Base-by-base conservation (phyloP, 768 basidiomycete species). In the Russula earlei region DNA sequence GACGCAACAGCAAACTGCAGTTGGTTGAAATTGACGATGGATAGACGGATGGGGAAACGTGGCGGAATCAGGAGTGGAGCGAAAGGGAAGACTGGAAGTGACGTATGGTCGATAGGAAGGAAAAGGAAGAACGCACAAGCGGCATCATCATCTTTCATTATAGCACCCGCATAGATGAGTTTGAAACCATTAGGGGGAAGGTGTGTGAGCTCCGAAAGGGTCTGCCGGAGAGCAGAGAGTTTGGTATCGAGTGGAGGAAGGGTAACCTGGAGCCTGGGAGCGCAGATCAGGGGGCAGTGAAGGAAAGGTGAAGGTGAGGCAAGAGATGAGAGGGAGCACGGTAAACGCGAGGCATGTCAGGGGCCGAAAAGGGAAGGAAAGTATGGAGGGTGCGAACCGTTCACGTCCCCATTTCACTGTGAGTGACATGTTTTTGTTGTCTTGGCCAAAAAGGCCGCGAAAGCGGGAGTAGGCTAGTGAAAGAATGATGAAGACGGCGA, bases 101-200 rank as follows among this genome's bases (percentile, higher is more conserved):
- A 56, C 49, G 41, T 44, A 49, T 37, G 33, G 52, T 47, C 43
- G 48, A 52, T 19, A 46, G 42, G 40, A 36, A 37, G 34, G 67
- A 78, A 52, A 17, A 46, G 42, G 40, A 36, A 37, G 34, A 66
- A 78, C 72, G 62, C 60, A 87, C 84, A 71, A 44, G 84, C 78
- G 8, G 81, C 78, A 55, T 71, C 67, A 67, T 92, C 84, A 67
- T 95, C 91, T 62, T 84, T 86, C 79, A 97, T 86, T 68, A 96
- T 80, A 1, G 90, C 92, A 37, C 95, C 95, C 44, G 86, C 81
- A 71, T 87, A 84, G 60, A 98, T 82, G 65, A 98, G 78, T 68
- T 92, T 91, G 77, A 96, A 90, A 27, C 79, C 78, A 61, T 77
- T 65, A 27, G 70, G 68, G 0, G 85, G 80, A 12, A 97, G 77